Evolutionary conservation across 176 grass and related monocot species (phyloP).

Genomic region (Rhynchospora tenuis): DNA sequence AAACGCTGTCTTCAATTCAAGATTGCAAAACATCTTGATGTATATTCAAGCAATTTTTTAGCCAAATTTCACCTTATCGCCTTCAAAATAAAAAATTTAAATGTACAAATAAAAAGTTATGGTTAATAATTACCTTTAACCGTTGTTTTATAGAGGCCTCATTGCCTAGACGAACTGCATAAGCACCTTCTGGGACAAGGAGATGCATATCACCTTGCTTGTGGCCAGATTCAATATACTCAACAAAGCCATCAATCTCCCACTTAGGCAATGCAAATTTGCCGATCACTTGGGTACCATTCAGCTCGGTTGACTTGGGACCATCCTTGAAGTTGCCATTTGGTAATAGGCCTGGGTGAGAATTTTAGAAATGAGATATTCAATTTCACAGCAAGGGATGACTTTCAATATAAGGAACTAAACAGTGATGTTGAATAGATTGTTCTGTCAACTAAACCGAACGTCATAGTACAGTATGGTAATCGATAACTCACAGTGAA

Average conservation of each 20-base stretch:
- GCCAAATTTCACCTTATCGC: not conserved
- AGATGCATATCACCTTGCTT: slow-evolving; percentile 85
- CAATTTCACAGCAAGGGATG: not conserved
- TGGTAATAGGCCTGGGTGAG: slow-evolving; percentile 54
- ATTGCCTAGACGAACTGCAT: slow-evolving; percentile 82
- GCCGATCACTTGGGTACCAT: slow-evolving; percentile 53
- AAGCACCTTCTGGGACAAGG: slow-evolving; percentile 62
- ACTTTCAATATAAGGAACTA: not conserved
- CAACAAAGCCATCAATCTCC: slow-evolving; percentile 63
- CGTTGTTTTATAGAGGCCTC: slow-evolving; percentile 66
- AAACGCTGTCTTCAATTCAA: no score
- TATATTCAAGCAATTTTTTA: not conserved
- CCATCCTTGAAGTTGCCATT: slow-evolving; percentile 77
- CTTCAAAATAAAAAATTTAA: no score
- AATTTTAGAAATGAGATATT: not conserved
- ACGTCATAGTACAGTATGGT: not conserved
- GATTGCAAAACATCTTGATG: no score
- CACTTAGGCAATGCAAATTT: slow-evolving; percentile 38
- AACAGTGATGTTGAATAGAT: not conserved
- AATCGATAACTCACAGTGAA: not conserved
- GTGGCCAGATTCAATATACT: slow-evolving; percentile 86
- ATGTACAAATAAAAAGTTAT: not conserved
- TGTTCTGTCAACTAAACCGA: not conserved
- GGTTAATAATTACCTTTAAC: slow-evolving; percentile 26
- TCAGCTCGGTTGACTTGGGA: slow-evolving; percentile 44